Evolutionary conservation across 1,284 basidiomycete genomes (phyloP).

Genomic region (Mycena sp.): DNA sequence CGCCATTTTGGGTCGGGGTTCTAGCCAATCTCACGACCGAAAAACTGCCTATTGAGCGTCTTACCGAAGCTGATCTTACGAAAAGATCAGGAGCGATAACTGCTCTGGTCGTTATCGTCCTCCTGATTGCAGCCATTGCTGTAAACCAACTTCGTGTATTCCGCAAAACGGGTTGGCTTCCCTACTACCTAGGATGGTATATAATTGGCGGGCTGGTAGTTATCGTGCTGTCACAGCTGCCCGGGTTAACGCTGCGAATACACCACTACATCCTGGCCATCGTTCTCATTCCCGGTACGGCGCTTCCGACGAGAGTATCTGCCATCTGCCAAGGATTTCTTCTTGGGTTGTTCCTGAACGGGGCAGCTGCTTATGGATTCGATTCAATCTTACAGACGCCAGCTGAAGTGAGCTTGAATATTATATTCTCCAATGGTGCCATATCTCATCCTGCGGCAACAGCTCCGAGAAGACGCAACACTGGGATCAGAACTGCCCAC

Average conservation of each 20-base stretch:
- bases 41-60: constrained; percentile 78
- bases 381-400: constrained; percentile 84
- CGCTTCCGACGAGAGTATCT: constrained; percentile 82
- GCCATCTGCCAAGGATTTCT: constrained; percentile 85
- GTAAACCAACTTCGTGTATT: constrained; percentile 87
- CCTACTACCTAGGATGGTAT: constrained; percentile 79
- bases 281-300: constrained; percentile 80
- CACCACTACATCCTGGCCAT: constrained; percentile 85
- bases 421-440: constrained; percentile 3
- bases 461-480: constrained; percentile 81
- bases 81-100: constrained; percentile 77
- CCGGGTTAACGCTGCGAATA: constrained; percentile 70
- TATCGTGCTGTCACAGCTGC: constrained; percentile 76
- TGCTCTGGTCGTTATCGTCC: constrained; percentile 75
- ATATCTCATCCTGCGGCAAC: constrained; percentile 2
- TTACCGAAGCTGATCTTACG: constrained; percentile 75
- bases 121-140: constrained; percentile 67
- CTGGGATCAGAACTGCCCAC: constrained; percentile 74
- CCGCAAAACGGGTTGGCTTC: constrained; percentile 84
- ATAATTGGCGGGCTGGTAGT: constrained; percentile 71
- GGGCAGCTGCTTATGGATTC: constrained; percentile 81
- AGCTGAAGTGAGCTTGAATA: constrained; percentile 61
- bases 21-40: constrained; percentile 72
- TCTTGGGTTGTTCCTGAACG: constrained; percentile 85
- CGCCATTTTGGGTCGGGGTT: constrained; percentile 84